A percentile compares a stretch with the other conserved stretches of the same genome.
Evolutionary conservation across 1,139 yeast species (phyloP).

Genomic region (Candida frijolesensis): DNA sequence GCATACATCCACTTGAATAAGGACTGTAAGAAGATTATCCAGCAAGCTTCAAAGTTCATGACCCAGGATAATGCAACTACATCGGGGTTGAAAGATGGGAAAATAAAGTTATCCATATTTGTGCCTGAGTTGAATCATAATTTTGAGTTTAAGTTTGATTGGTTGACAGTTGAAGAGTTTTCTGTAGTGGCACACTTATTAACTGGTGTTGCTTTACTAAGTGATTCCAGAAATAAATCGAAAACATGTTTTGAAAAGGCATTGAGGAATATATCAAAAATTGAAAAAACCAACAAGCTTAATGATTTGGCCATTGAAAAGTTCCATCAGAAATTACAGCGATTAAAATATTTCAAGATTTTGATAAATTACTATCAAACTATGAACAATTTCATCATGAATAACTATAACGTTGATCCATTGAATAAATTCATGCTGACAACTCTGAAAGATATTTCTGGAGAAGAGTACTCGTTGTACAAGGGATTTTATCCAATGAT

Average conservation of each 20-base stretch:
- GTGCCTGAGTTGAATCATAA: background rate
- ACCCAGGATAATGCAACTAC: background rate
- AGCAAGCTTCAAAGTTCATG: background rate
- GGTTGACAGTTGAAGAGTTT: conserved; percentile 48
- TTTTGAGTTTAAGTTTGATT: conserved; percentile 23
- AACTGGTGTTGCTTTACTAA: conserved; percentile 39
- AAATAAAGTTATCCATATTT: background rate
- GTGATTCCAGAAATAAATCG: conserved; percentile 30
- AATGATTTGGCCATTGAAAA: conserved; percentile 4
- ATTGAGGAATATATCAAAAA: conserved; percentile 23
- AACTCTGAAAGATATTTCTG: conserved; percentile 30
- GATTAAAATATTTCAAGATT: conserved; percentile 26
- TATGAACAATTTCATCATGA: conserved; percentile 33
- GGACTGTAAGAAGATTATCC: conserved; percentile 4
- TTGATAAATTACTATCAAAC: conserved; percentile 34
- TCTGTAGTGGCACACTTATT: conserved; percentile 40
- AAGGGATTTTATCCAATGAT: conserved; percentile 35
- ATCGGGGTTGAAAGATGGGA: background rate
- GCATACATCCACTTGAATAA: background rate
- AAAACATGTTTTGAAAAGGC: conserved; percentile 38
- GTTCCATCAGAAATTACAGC: conserved; percentile 19
- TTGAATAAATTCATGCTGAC: conserved; percentile 34
- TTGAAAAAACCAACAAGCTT: background rate
- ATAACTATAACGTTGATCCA: conserved; percentile 26
- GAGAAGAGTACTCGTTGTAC: conserved; percentile 34